A percentile compares a stretch with the other conserved stretches of the same genome.
Evolutionary conservation across 768 basidiomycete species (phyloP).

Genomic region (Agrocybe pediades): DNA sequence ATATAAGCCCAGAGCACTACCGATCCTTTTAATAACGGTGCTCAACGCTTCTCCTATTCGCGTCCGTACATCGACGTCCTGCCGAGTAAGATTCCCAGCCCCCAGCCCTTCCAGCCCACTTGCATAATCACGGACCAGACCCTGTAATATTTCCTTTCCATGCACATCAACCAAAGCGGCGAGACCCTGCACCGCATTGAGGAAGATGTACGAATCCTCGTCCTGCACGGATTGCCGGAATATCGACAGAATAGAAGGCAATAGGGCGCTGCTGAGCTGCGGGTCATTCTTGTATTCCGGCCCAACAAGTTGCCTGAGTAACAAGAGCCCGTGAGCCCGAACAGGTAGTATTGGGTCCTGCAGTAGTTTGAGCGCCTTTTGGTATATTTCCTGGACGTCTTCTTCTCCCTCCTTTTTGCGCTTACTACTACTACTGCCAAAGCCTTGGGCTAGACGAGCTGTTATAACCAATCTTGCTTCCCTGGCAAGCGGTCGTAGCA

Average conservation of each 20-base stretch:
- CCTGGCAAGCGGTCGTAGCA: conserved; percentile 59
- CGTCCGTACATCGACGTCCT: conserved; percentile 73
- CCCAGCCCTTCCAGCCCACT: conserved; percentile 52
- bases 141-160: conserved; percentile 70
- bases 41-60: conserved; percentile 86
- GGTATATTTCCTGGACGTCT: conserved; percentile 68
- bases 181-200: conserved; percentile 90
- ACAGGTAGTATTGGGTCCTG: conserved; percentile 94
- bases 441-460: conserved; percentile 70
- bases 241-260: conserved; percentile 84
- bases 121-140: conserved; percentile 69
- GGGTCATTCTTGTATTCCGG: conserved; percentile 25
- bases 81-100: conserved; percentile 45
- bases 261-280: conserved; percentile 37
- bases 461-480: conserved; percentile 87
- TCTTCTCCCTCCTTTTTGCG: conserved; percentile 34
- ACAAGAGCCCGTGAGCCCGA: conserved; percentile 86
- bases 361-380: conserved; percentile 82
- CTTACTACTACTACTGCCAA: conserved; percentile 25
- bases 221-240: conserved; percentile 86
- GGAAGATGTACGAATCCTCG: conserved; percentile 93
- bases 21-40: conserved; percentile 73
- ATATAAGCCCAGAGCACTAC: conserved; percentile 65
- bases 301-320: conserved; percentile 77
- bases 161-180: conserved; percentile 81